Conservation (phyloP, 345 rosid species). For the Pistacia atlantica region DNA sequence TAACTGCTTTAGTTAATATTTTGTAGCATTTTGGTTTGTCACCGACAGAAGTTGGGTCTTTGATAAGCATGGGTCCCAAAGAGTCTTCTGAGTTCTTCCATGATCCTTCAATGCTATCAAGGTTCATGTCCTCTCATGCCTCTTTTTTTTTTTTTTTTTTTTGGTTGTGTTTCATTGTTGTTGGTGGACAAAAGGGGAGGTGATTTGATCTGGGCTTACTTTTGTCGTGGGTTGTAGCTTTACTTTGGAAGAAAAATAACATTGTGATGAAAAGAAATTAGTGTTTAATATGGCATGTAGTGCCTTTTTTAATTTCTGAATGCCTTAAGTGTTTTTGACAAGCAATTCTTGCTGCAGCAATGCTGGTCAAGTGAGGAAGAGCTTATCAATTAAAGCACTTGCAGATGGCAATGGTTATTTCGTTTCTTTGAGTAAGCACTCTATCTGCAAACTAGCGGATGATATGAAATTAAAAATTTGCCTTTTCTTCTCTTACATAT, state of each 20-base stretch:
- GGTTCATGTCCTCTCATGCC: conserved; percentile 35
- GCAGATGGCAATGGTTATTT: conserved; percentile 71
- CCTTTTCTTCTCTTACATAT: neutral
- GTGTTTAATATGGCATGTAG: neutral
- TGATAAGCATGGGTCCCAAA: conserved; percentile 67
- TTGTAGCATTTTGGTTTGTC: conserved; percentile 85
- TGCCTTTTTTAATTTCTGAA: neutral
- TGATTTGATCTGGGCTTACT: neutral
- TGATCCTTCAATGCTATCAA: conserved; percentile 86
- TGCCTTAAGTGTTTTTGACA: conserved; percentile 2
- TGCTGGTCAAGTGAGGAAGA: conserved; percentile 96
- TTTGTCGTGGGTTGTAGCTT: neutral
- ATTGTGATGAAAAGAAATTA: neutral
- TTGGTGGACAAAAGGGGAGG: neutral
- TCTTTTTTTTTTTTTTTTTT: neutral
- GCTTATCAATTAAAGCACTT: conserved; percentile 66
- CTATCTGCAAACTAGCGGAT: conserved; percentile 6
- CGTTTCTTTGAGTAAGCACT: conserved; percentile 71
- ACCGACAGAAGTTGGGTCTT: conserved; percentile 85
- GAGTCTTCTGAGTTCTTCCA: conserved; percentile 88
- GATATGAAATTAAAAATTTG: neutral
- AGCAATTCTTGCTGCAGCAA: conserved; percentile 51
- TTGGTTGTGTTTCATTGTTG: too few relatives aligned
- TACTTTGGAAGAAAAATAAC: neutral
- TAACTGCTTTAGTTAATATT: conserved; percentile 22